Percentiles rank a stretch among this genome's conserved stretches.
phyloP scores from a whole-genome alignment of 805 yeast species.

The Pachysolen tannophilus region DNA sequence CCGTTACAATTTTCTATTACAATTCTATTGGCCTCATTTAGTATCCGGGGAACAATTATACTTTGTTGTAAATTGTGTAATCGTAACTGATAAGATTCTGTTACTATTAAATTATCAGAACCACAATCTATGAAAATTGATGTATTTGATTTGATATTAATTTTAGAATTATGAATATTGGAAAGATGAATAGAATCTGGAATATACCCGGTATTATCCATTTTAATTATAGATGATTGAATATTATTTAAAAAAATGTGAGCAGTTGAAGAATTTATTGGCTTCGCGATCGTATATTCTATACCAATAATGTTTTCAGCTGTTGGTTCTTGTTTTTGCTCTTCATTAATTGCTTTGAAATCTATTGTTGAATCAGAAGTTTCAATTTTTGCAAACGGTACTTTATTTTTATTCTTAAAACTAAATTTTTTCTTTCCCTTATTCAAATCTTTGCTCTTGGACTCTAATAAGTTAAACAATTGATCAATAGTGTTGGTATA shows the following conservation, averaged over 20 bases:
- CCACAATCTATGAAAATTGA: conserved; percentile 14
- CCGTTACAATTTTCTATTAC: conserved; percentile 18
- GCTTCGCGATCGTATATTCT: neutral
- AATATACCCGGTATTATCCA: neutral
- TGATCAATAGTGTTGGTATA: conserved; percentile 13
- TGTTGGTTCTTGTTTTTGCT: neutral
- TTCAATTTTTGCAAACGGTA: conserved; percentile 9
- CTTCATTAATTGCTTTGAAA: neutral
- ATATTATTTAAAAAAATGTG: neutral
- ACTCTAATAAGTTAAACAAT: conserved; percentile 15
- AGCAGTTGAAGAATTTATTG: neutral
- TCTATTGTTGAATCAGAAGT: no score
- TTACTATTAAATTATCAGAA: conserved; percentile 11
- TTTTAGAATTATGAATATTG: conserved; percentile 10
- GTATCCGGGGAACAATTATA: conserved; percentile 10
- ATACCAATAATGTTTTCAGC: neutral
- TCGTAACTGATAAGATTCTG: conserved; percentile 19
- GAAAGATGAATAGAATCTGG: conserved; percentile 16
- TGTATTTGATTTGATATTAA: conserved; percentile 13
- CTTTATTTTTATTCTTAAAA: conserved; percentile 14
- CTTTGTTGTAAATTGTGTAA: conserved; percentile 13
- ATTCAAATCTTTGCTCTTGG: conserved; percentile 10
- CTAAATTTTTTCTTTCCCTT: conserved; percentile 13
- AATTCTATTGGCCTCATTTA: conserved; percentile 11
- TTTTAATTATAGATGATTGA: neutral